phyloP scores from a whole-genome alignment of 129 eudicot genomes.

The Saussurea involucrata region DNA sequence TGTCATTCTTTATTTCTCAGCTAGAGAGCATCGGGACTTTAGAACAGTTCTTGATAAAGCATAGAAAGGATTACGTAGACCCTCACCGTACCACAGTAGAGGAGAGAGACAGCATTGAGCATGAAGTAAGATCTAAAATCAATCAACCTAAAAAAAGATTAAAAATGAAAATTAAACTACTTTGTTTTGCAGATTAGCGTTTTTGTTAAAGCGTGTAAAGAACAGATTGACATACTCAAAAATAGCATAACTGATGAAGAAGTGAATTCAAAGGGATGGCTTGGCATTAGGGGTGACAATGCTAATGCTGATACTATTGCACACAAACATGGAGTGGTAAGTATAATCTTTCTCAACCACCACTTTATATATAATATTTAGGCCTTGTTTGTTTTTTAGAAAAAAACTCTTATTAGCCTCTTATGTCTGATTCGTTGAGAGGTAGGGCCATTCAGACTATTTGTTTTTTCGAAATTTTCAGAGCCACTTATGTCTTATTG shows the following conservation, averaged over 20 bases:
- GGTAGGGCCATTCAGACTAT: too few relatives aligned
- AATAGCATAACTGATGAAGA: conserved; percentile 71
- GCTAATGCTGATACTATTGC: conserved; percentile 84
- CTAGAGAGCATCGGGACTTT: conserved; percentile 82
- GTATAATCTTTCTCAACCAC: neutral
- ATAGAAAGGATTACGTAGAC: conserved; percentile 89
- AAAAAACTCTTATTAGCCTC: too few relatives aligned
- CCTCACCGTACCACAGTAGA: conserved; percentile 87
- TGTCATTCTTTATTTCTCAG: conserved; percentile 34
- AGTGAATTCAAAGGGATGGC: conserved; percentile 84
- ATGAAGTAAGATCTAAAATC: conserved; percentile 66
- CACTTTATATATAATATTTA: neutral
- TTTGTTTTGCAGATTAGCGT: conserved; percentile 63
- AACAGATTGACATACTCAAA: conserved; percentile 80
- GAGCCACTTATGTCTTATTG: too few relatives aligned
- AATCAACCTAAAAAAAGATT: too few relatives aligned
- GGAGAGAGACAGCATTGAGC: conserved; percentile 94
- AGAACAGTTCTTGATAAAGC: conserved; percentile 78
- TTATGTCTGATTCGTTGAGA: too few relatives aligned
- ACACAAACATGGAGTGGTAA: conserved; percentile 98
- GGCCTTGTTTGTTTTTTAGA: too few relatives aligned
- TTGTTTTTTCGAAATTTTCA: too few relatives aligned
- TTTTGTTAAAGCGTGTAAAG: conserved; percentile 87
- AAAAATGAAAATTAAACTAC: neutral
- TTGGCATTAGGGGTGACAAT: conserved; percentile 56